phyloP scores from a whole-genome alignment of 768 basidiomycete species.

The Mrakia blollopis region DNA sequence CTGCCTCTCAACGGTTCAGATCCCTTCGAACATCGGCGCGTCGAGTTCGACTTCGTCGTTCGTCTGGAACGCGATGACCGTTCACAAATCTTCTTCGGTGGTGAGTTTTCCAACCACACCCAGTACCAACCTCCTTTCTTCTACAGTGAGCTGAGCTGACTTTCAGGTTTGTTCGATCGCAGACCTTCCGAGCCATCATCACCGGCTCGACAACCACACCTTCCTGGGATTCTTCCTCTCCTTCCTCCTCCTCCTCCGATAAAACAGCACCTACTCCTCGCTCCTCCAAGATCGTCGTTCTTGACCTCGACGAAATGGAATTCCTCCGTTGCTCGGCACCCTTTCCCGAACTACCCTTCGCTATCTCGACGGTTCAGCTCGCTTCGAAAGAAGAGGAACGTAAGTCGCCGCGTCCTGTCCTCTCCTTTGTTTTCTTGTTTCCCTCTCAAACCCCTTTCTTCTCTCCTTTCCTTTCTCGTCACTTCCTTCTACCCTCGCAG shows the following conservation, averaged over 20 bases:
- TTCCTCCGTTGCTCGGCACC: neutral
- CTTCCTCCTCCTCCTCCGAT: neutral
- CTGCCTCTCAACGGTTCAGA: conserved; percentile 7
- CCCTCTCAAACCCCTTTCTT: neutral
- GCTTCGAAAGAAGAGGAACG: neutral
- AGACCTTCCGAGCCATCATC: neutral
- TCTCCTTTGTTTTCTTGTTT: neutral
- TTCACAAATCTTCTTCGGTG: neutral
- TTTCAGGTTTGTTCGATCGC: neutral
- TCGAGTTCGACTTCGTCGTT: neutral
- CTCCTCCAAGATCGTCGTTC: neutral
- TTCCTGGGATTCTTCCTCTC: neutral
- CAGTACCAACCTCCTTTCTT: neutral
- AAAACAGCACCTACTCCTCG: neutral
- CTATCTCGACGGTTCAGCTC: neutral
- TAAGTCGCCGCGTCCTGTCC: neutral
- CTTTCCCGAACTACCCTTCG: neutral
- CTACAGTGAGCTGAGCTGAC: neutral
- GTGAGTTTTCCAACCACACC: neutral
- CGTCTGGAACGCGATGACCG: neutral
- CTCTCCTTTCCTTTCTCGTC: neutral
- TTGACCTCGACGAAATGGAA: neutral
- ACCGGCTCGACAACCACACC: neutral
- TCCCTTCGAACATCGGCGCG: neutral
- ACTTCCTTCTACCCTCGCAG: neutral